Base-by-base conservation (phyloP, 2,329 filamentous ascomycete genomes). In the Colletotrichum falcatum region DNA sequence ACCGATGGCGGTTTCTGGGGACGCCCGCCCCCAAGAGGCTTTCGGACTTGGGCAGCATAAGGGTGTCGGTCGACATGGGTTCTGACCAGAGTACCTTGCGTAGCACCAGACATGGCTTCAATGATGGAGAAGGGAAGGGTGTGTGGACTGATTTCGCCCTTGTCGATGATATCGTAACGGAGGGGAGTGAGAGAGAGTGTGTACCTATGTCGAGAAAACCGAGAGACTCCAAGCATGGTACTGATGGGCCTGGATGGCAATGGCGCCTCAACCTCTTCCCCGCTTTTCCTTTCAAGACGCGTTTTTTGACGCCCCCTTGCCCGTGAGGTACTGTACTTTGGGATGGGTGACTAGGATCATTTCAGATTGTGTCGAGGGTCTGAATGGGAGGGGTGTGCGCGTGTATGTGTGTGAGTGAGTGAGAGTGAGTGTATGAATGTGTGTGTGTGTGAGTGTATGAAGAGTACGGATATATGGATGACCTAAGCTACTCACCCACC, bases 201-300 rank as follows among this genome's bases (percentile, higher is more conserved):
- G 54, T 46, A 30, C n/a, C 37, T 23, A 35, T 23, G 37, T n/a
- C 48, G 18, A 33, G 30, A 54, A 28, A 53, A 53, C 51, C 28
- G n/a, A 54, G 30, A 54, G 51, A 35, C 54, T 70, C 55, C 42
- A 51, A 68, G 42, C 26, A 48, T 42, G 58, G 30, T 33, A 54
- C 51, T 33, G 61, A 64, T 46, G 61, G 61, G 20, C 30, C 51
- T 56, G 49, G 48, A 64, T 55, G 46, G 35, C 28, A 55, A 60
- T 55, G 46, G 35, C 37, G 37, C 60, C 46, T 42, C 64, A 60
- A 61, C 35, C 33, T n/a, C 5, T 39, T 61, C 55, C 53, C 66
- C 66, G 66, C 63, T 66, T 70, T 70, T 66, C 39, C 66, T 66
- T 66, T 70, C 62, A 70, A 56, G 55, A 56, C 33, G 46, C 42